Conservation (phyloP, 2,329 filamentous ascomycete genomes). For the Paramyrothecium sp. region DNA sequence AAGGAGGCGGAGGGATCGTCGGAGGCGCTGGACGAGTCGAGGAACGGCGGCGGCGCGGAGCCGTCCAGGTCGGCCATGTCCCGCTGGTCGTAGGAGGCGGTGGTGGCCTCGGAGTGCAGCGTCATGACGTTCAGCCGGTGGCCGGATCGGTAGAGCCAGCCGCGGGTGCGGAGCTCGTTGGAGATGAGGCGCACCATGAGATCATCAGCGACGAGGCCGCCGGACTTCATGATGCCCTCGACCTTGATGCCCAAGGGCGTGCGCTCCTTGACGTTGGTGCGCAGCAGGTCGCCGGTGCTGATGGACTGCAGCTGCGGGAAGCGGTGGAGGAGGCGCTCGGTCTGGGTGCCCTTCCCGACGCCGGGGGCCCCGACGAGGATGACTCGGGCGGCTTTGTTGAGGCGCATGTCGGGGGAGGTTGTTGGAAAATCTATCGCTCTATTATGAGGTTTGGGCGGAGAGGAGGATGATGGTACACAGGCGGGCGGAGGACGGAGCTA, state of each 20-base stretch:
- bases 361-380: constrained; percentile 96
- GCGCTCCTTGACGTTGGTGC: constrained; percentile 86
- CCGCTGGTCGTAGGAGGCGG: constrained; percentile 29
- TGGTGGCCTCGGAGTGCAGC: constrained; percentile 41
- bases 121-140: constrained; percentile 47
- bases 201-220: constrained; percentile 85
- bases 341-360: constrained; percentile 95
- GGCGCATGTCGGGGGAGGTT: constrained; percentile 48
- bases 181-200: constrained; percentile 92
- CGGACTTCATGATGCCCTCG: constrained; percentile 82
- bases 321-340: constrained; percentile 78
- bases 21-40: constrained; percentile 38
- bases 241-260: constrained; percentile 90
- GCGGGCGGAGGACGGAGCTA: too few species aligned
- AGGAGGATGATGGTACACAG: too few species aligned
- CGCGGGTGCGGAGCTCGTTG: constrained; percentile 79
- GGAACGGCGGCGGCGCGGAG: constrained; percentile 26
- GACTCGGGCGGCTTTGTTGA: constrained; percentile 81
- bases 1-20: constrained; percentile 81
- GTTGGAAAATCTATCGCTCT: too few species aligned
- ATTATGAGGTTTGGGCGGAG: too few species aligned
- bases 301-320: constrained; percentile 90
- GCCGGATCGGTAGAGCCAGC: constrained; percentile 67
- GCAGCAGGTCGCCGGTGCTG: constrained; percentile 88
- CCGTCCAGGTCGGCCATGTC: constrained; percentile 40